These are phyloP conservation scores for Penicillium janthinellum DNA, from an alignment of 2,329 filamentous ascomycete species.

Conservation along the genomic window DNA sequence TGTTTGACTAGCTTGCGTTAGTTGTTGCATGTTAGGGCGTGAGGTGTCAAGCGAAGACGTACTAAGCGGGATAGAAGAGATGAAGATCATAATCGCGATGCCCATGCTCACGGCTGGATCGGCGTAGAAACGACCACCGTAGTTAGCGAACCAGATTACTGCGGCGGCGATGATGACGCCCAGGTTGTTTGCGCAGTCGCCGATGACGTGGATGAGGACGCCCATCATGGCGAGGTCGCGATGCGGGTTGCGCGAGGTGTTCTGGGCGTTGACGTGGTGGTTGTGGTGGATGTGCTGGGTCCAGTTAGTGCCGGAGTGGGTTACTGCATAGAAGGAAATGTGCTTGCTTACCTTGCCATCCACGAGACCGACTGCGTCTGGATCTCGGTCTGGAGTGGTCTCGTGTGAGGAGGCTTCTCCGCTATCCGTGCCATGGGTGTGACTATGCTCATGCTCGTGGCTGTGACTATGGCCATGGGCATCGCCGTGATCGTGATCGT, in stretches of 20 bases:
- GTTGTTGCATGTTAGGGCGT: not conserved
- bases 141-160: slow-evolving; percentile 65
- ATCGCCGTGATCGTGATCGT: slow-evolving; percentile 9
- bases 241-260: not conserved
- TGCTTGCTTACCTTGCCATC: slow-evolving; percentile 1
- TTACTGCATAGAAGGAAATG: not conserved
- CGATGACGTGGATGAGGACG: slow-evolving; percentile 69
- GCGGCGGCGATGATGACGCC: slow-evolving; percentile 69
- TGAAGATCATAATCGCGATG: slow-evolving; percentile 19
- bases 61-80: slow-evolving; percentile 58
- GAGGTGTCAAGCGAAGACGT: not conserved
- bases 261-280: slow-evolving; percentile 36
- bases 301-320: not conserved
- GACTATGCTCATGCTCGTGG: slow-evolving; percentile 6
- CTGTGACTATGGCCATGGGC: slow-evolving; percentile 8
- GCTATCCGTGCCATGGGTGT: slow-evolving; percentile 1
- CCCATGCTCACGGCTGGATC: slow-evolving; percentile 58
- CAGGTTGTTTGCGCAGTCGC: slow-evolving; percentile 72
- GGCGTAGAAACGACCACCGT: slow-evolving; percentile 63
- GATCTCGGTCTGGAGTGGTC: not conserved
- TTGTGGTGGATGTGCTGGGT: slow-evolving; percentile 28
- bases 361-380: not conserved
- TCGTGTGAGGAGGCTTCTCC: not conserved
- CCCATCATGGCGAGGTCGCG: slow-evolving; percentile 69
- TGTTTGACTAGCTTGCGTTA: slow-evolving; percentile 19